Evolutionary conservation across 345 rosid genomes (phyloP), one percentile per base, ranked within the genome.

Genomic region (Rhizophora mangle): DNA sequence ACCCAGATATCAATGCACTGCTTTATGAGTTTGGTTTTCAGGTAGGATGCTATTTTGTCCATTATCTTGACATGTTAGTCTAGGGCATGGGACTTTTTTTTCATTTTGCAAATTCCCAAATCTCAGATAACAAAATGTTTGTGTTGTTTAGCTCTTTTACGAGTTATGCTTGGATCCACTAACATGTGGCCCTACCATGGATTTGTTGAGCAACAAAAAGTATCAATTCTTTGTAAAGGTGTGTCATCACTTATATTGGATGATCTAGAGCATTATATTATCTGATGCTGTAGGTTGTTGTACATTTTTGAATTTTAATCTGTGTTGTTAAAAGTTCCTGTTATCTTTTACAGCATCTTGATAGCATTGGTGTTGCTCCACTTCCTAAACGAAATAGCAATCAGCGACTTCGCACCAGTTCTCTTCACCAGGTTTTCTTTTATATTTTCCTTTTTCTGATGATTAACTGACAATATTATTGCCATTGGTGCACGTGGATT

Each of bases 21-120:
- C 87, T 94, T 76, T 87, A 89, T 81, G 98, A 94, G 80, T 89
- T 91, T 76, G 89, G 95, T 68, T 89, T 94, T 74, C 97, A 93
- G 96, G 96, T 93, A 60, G 66, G 80, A 55, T 70, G 57, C 56
- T 49, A 22, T 29, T 32, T 63, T 60, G 8, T 72, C 67, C 18
- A 43, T 63, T 30, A 36, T 27, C 32, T 70, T 70, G 46, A 22
- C 62, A 29, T 70, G 3, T 11, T 46, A 24, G 18, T 24, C 6
- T 26, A 49, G 21, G 19, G 49, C 16, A 53, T 66, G 9, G 21
- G 37, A 34, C 37, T 69, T 59, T 46, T 64, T 64, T 34, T 57
- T 13, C 16, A 34, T 15, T 43, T 11, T 11, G 49, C 5, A 0
- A 26, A 13, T 36, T 53, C 9, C 65, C 29, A 31, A 22, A 8